Conservation (phyloP, 2,329 filamentous ascomycete species). For the Microdochium nivale region DNA sequence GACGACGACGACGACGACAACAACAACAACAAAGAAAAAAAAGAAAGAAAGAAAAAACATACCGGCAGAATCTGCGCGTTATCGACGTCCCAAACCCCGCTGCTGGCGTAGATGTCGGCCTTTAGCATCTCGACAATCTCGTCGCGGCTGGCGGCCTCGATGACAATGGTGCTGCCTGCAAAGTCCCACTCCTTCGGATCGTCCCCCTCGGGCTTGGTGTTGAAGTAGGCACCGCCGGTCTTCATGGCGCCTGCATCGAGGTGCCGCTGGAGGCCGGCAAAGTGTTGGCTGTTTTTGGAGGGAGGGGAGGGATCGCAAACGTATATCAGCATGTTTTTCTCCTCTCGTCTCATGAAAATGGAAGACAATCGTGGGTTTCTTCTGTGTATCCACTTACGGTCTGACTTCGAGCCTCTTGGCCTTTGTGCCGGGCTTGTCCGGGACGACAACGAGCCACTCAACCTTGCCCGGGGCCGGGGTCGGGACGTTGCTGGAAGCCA, state of each 20-base stretch:
- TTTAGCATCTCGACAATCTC: constrained; percentile 59
- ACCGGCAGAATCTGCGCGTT: constrained; percentile 36
- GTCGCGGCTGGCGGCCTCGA: constrained; percentile 57
- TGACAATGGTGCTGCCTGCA: constrained; percentile 64
- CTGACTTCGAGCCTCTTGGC: constrained; percentile 55
- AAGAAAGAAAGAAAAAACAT: constrained; percentile 4
- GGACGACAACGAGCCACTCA: constrained; percentile 63
- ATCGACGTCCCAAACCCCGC: constrained; percentile 73
- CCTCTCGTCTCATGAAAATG: too few species aligned
- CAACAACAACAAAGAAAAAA: constrained; percentile 38
- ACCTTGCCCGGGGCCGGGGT: constrained; percentile 24
- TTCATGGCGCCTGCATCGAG: constrained; percentile 49
- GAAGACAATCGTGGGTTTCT: too few species aligned
- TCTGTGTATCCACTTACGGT: constrained; percentile 31
- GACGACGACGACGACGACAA: constrained; percentile 22
- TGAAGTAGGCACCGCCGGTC: constrained; percentile 62
- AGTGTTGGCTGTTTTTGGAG: constrained; percentile 31
- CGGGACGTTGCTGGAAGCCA: background rate
- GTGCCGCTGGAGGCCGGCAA: constrained; percentile 42
- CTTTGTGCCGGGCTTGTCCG: constrained; percentile 52
- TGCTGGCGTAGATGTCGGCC: constrained; percentile 63
- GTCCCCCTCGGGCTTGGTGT: constrained; percentile 56
- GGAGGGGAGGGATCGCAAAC: background rate
- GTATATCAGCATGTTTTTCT: constrained; percentile 15
- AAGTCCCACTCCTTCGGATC: constrained; percentile 54